Evolutionary conservation across 495 filamentous ascomycete genomes (phyloP).

Genomic region (Evernia prunastri): DNA sequence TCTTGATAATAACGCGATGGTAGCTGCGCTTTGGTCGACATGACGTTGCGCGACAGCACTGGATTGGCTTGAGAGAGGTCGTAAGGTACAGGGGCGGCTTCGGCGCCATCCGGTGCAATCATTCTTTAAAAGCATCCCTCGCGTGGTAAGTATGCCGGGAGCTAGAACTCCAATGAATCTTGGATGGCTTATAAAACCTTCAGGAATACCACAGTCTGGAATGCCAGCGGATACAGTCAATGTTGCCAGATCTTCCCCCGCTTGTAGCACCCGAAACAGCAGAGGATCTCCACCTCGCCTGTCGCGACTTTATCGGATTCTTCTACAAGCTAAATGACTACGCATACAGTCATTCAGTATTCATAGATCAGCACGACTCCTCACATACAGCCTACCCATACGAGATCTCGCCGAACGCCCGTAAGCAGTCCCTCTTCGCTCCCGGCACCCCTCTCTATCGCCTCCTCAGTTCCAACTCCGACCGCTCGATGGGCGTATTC

Average conservation of each 20-base stretch:
- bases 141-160: neutral
- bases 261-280: neutral
- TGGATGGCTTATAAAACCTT: neutral
- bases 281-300: neutral
- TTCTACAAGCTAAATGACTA: neutral
- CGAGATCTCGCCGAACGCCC: neutral
- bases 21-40: conserved; percentile 1
- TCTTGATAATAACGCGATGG: neutral
- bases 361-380: neutral
- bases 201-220: neutral
- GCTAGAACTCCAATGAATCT: neutral
- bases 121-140: too few species aligned
- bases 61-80: neutral
- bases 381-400: neutral
- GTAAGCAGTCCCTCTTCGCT: neutral
- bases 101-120: neutral
- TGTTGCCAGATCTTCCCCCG: neutral
- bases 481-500: neutral
- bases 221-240: neutral
- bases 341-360: neutral
- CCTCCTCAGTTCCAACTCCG: neutral
- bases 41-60: neutral
- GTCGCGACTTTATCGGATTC: neutral
- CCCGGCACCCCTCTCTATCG: neutral
- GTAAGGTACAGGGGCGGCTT: neutral